A percentile compares a stretch with the other conserved stretches of the same genome.
Conservation (phyloP, 2,329 filamentous ascomycete genomes). For the Verticillium albo-atrum region DNA sequence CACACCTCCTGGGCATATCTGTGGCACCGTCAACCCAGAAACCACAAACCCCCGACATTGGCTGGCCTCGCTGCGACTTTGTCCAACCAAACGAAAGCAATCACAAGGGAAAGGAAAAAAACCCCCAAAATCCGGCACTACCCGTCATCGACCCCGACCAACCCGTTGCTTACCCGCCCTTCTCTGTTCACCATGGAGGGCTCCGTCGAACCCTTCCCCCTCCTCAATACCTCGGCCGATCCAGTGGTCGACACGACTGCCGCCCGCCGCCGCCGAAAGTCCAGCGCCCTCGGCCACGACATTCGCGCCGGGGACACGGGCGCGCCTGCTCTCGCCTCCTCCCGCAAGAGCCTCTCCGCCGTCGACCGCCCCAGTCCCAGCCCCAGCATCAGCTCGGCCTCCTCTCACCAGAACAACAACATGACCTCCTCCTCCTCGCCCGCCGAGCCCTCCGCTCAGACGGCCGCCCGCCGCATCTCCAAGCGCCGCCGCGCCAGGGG, state of each 20-base stretch:
- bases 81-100: neutral
- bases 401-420: neutral
- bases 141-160: too few species aligned
- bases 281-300: slow-evolving; percentile 48
- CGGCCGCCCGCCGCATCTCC: slow-evolving; percentile 35
- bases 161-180: too few species aligned
- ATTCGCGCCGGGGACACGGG: slow-evolving; percentile 52
- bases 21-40: too few species aligned
- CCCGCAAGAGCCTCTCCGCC: slow-evolving; percentile 10
- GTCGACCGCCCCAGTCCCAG: neutral
- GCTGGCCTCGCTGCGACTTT: too few species aligned
- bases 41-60: too few species aligned
- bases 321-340: slow-evolving; percentile 49
- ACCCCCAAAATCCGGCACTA: neutral
- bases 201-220: slow-evolving; percentile 48
- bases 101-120: neutral
- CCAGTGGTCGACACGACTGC: slow-evolving; percentile 22
- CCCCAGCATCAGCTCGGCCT: neutral
- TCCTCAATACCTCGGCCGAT: slow-evolving; percentile 46
- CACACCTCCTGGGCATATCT: neutral
- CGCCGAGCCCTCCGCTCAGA: neutral
- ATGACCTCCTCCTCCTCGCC: neutral
- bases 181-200: neutral
- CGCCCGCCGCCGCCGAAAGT: slow-evolving; percentile 48
- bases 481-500: slow-evolving; percentile 54